phyloP scores from a whole-genome alignment of 306 rosid genomes.

The Spatholobus suberectus region DNA sequence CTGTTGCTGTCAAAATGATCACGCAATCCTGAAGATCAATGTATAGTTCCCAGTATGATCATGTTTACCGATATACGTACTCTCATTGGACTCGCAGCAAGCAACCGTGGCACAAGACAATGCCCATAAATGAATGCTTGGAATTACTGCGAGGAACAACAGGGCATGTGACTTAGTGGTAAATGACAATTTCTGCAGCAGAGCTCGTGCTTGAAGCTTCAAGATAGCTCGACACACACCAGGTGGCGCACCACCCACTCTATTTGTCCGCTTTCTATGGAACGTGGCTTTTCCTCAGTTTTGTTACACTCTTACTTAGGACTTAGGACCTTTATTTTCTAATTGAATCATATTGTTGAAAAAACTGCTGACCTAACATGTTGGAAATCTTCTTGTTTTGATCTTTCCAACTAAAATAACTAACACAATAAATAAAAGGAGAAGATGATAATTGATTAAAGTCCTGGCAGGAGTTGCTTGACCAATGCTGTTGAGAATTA shows the following conservation, averaged over 20 bases:
- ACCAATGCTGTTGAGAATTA: too few relatives aligned
- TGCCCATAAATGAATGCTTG: slow-evolving; percentile 34
- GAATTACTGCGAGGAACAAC: not conserved
- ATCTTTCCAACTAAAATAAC: too few relatives aligned
- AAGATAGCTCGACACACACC: slow-evolving; percentile 37
- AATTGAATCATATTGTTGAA: not conserved
- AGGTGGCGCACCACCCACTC: slow-evolving; percentile 27
- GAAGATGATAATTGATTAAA: too few relatives aligned
- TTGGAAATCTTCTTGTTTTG: too few relatives aligned
- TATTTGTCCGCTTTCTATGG: slow-evolving; percentile 4
- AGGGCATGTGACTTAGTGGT: slow-evolving; percentile 41
- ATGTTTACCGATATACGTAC: not conserved
- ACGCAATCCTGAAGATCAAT: not conserved
- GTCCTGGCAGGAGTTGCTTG: not conserved
- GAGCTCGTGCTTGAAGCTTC: slow-evolving; percentile 37
- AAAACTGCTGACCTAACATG: too few relatives aligned
- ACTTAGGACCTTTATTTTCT: not conserved
- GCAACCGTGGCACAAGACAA: slow-evolving; percentile 11
- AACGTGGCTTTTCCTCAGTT: slow-evolving; percentile 21
- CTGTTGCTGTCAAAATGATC: not conserved
- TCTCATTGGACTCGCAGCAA: not conserved
- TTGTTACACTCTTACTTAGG: not conserved
- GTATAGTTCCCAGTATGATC: not conserved
- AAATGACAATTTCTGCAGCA: slow-evolving; percentile 29
- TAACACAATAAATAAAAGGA: too few relatives aligned